These are phyloP conservation scores for Fusarium subtropicale DNA, from an alignment of 2,329 filamentous ascomycete species.

Conservation along the genomic window DNA sequence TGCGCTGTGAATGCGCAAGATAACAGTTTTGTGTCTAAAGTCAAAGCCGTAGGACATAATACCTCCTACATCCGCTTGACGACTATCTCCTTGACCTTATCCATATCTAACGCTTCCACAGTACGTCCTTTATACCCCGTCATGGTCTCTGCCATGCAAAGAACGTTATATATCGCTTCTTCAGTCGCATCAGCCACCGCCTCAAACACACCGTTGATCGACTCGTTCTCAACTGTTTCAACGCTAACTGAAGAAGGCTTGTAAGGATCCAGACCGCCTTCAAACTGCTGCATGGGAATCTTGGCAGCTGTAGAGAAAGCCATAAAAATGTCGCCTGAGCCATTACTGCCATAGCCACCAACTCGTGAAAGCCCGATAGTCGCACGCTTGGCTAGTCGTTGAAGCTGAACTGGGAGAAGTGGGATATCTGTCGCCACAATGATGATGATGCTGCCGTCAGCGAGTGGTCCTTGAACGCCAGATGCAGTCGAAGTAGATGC, in stretches of 20 bases:
- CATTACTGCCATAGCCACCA: slow-evolving; percentile 70
- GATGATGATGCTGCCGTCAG: slow-evolving; percentile 54
- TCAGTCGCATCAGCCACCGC: slow-evolving; percentile 72
- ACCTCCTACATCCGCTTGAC: slow-evolving; percentile 38
- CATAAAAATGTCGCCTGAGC: slow-evolving; percentile 74
- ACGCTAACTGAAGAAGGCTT: slow-evolving; percentile 45
- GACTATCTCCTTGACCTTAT: slow-evolving; percentile 60
- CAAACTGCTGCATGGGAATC: slow-evolving; percentile 53
- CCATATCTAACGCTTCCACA: slow-evolving; percentile 63
- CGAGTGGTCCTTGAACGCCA: slow-evolving; percentile 45
- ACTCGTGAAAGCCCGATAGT: slow-evolving; percentile 71
- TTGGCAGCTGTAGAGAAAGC: slow-evolving; percentile 72
- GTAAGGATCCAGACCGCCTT: slow-evolving; percentile 54
- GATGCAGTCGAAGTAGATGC: slow-evolving; percentile 48
- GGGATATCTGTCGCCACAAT: slow-evolving; percentile 51
- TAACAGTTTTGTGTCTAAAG: neutral
- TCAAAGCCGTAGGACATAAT: neutral
- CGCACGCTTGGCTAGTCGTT: slow-evolving; percentile 68
- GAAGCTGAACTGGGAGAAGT: slow-evolving; percentile 50
- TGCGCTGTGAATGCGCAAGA: neutral
- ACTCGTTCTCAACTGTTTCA: slow-evolving; percentile 63
- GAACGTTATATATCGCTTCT: slow-evolving; percentile 73
- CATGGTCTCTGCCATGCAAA: slow-evolving; percentile 71
- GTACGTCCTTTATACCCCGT: slow-evolving; percentile 62
- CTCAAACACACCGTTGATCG: slow-evolving; percentile 71